Percentiles rank a stretch among this genome's conserved stretches.
Conservation (phyloP, 2,329 filamentous ascomycete species). For the Pezicula neosporulosa region DNA sequence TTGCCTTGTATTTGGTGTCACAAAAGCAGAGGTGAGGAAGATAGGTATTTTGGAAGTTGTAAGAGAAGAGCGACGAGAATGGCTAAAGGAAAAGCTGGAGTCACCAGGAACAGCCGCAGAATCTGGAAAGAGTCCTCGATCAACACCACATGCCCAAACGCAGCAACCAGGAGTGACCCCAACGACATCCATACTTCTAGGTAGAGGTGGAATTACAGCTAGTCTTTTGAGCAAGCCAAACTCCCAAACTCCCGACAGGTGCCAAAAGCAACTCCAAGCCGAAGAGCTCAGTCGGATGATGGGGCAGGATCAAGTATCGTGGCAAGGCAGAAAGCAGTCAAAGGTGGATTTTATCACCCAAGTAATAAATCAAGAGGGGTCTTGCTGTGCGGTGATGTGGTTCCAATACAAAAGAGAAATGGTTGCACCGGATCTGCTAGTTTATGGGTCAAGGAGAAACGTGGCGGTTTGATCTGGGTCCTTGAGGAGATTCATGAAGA, state of each 20-base stretch:
- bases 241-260: conserved; percentile 51
- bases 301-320: conserved; percentile 45
- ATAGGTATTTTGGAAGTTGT: conserved; percentile 95
- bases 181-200: conserved; percentile 60
- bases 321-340: conserved; percentile 39
- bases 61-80: conserved; percentile 80
- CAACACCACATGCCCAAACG: conserved; percentile 16
- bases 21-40: conserved; percentile 89
- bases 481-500: conserved; percentile 97
- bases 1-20: conserved; percentile 97
- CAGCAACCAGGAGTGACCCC: conserved; percentile 27
- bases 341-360: conserved; percentile 53
- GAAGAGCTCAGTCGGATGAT: conserved; percentile 63
- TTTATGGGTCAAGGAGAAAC: conserved; percentile 98
- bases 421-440: conserved; percentile 89
- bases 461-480: conserved; percentile 92
- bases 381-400: conserved; percentile 92
- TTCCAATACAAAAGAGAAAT: conserved; percentile 95
- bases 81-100: conserved; percentile 83
- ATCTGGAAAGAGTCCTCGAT: conserved; percentile 12
- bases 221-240: conserved; percentile 75
- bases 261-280: conserved; percentile 30
- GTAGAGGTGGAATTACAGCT: conserved; percentile 74
- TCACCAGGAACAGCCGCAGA: conserved; percentile 51
- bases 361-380: conserved; percentile 82